Evolutionary conservation across 2,329 filamentous ascomycete genomes (phyloP), one percentile per base, ranked within the genome.

Genomic region (Gyromitra esculenta): DNA sequence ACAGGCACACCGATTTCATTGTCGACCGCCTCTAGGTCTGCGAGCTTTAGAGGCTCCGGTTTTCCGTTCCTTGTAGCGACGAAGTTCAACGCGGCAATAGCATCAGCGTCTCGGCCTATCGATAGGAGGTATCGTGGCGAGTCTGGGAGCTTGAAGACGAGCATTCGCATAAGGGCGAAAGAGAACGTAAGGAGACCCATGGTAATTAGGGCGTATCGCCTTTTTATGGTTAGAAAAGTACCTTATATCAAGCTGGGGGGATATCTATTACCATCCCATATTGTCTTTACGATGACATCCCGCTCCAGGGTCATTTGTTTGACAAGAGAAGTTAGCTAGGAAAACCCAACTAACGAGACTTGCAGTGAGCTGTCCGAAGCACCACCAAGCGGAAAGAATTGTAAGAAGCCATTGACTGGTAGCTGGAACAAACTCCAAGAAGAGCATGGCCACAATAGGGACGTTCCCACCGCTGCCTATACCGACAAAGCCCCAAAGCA

Each of bases 401-500:
- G 88, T 90, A 31, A 90, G 82, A 0, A 90, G 84, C 73, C 87
- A 90, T 78, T 90, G 88, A 73, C 89, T 88, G 1, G 85, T 86
- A 1, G 84, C 85, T 0, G 88, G 89, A 1, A 90, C 83, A 75
- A 90, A 90, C 79, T 90, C 89, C 45, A 90, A 85, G 75, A 90
- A 90, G 63, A 78, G 21, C 35, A 74, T 52, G 2, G 45, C 15
- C 13, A 90, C 88, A 1, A 90, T 88, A 0, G 88, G 88, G 0
- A 90, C 82, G 77, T 89, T 90, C 0, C 86, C 86, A 15, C 92
- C 92, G 0, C 93, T 91, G 0, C 91, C 91, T 72, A 93, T 88
- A 35, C 88, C 91, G 90, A 91, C 93, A 9, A 91, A 83, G 0
- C 91, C 89, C 0, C 89, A 89, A 75, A 94, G 93, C n/a, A 85